These are phyloP conservation scores for Pythium folliculosum DNA, from an alignment of 352 stramenopile genomes.

Conservation along the genomic window DNA sequence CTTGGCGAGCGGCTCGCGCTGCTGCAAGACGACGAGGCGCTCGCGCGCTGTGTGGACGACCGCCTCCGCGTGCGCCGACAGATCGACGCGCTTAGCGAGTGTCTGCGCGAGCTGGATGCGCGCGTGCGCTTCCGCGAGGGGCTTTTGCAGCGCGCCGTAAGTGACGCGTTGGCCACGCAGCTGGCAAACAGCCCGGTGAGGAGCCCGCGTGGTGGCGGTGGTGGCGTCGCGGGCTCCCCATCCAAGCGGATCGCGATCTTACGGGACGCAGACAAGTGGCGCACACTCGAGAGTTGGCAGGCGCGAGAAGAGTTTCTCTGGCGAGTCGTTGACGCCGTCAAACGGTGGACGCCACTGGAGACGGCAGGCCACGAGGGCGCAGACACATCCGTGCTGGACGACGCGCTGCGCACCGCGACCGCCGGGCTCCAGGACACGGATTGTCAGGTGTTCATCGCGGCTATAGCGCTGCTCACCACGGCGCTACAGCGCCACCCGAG, in stretches of 20 bases:
- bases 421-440: constrained; percentile 23
- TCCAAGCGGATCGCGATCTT: not conserved
- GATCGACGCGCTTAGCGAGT: not conserved
- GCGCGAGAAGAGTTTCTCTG: constrained; percentile 34
- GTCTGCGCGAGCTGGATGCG: constrained; percentile 5
- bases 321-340: constrained; percentile 24
- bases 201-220: no score
- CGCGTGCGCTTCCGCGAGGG: constrained; percentile 14
- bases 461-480: constrained; percentile 22
- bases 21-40: not conserved
- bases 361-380: not conserved
- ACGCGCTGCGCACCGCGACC: constrained; percentile 20
- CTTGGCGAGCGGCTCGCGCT: constrained; percentile 29
- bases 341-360: not conserved
- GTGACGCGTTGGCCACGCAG: not conserved
- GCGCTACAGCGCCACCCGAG: constrained; percentile 15
- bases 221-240: not conserved
- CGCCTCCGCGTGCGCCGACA: constrained; percentile 11
- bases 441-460: constrained; percentile 35
- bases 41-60: not conserved
- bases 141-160: constrained; percentile 1
- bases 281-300: constrained; percentile 21
- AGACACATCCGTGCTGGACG: constrained; percentile 8
- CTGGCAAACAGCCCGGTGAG: constrained; percentile 22
- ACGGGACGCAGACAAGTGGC: constrained; percentile 10